Evolutionary conservation across 23 red algal species (phyloP).

Genomic region (Gracilaria vermiculophylla): DNA sequence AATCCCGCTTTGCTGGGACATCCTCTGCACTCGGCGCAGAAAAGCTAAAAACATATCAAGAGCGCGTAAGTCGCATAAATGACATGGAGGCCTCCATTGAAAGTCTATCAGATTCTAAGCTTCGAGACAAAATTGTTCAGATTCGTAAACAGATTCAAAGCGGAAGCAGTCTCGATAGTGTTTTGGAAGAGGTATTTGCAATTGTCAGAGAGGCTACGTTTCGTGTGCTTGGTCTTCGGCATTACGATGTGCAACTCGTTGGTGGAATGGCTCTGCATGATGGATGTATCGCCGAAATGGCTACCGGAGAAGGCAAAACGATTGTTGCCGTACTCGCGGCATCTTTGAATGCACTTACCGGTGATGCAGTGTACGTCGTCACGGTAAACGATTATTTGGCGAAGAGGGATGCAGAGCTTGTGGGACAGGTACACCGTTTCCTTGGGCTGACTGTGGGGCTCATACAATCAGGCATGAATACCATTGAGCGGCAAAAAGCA

Average conservation of each 20-base stretch:
- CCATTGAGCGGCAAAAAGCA: conserved; percentile 49
- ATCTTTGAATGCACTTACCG: conserved; percentile 65
- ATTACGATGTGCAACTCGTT: conserved; percentile 95
- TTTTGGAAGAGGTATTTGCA: conserved; percentile 87
- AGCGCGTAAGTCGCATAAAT: conserved; percentile 69
- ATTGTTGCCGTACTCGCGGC: conserved; percentile 75
- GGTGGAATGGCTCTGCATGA: conserved; percentile 86
- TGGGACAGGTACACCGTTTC: conserved; percentile 73
- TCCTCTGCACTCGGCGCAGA: background rate
- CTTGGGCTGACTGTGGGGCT: conserved; percentile 85
- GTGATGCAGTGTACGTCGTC: conserved; percentile 72
- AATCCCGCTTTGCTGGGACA: background rate
- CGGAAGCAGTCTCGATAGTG: conserved; percentile 30
- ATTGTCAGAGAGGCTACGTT: conserved; percentile 81
- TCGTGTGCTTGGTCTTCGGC: conserved; percentile 81
- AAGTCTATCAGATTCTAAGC: conserved; percentile 11
- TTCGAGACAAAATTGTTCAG: background rate
- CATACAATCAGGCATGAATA: conserved; percentile 47
- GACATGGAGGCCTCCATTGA: conserved; percentile 76
- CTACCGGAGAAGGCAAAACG: conserved; percentile 98
- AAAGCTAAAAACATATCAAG: background rate
- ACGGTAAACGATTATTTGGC: conserved; percentile 99
- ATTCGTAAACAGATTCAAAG: conserved; percentile 48
- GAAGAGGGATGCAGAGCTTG: conserved; percentile 73
- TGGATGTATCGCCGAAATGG: conserved; percentile 92